Evolutionary conservation across 805 yeast genomes (phyloP), one percentile per base, ranked within the genome.

Genomic region (Starmerella apis): DNA sequence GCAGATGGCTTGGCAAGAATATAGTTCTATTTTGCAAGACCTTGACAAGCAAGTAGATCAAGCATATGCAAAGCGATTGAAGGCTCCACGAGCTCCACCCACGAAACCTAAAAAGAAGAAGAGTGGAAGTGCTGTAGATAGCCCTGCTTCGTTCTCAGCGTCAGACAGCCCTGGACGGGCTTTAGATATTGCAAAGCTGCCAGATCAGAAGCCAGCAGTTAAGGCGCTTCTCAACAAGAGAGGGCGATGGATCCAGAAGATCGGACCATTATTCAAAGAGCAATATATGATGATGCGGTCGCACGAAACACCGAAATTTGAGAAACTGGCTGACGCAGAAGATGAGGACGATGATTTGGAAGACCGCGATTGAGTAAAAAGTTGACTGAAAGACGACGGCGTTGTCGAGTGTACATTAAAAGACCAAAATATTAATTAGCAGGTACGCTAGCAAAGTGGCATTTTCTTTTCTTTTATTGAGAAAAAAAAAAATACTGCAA

Each of bases 11-110:
- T 92, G 88, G 79, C 96, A 90, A 64, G 98, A 92, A 65, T 92
- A 86, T 65, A 72, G 81, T 51, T 83, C 90, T 11, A 88, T 92
- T 47, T 67, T 87, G 52, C 97, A 92, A 50, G 97, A 92, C 63
- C 71, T 92, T 57, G 96, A 92, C 65, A 92, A 90, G 64, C 99
- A 92, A 67, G 88, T 92, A 32, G 98, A 92, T 63, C 96, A 86
- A 65, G 88, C 94, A 19, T 92, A 88, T 63, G 69, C 83, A 55
- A 83, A 87, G 65, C 72, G 96, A 52, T 75, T 83, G 49, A 79
- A 87, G 59, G 86, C 80, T 7, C 80, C 86, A 50, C 83, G 75
- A 60, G 78, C 24, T 7, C 24, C 48, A 2, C 27, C 31, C 2
- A 30, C 27, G 23, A 71, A 77, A 57, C 79, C 79, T 67, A 81